phyloP scores from a whole-genome alignment of 495 filamentous ascomycete genomes.

The Aspergillus nanangensis region DNA sequence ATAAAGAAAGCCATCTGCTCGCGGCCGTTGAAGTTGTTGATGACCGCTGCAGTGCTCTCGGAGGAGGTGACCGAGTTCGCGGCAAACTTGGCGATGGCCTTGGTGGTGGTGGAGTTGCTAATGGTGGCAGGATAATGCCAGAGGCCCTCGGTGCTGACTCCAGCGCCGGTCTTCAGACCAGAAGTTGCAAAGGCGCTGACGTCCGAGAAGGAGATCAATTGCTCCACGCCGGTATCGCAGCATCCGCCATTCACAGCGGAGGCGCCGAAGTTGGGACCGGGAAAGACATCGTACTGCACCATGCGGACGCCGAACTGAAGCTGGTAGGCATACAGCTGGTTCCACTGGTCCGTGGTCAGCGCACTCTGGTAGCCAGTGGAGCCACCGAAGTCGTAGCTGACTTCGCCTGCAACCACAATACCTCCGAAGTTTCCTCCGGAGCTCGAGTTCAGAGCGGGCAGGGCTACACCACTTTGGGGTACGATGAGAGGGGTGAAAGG shows the following conservation, averaged over 20 bases:
- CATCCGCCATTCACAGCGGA: slow-evolving; percentile 35
- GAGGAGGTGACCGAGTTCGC: slow-evolving; percentile 19
- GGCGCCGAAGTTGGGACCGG: slow-evolving; percentile 46
- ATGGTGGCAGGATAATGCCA: slow-evolving; percentile 57
- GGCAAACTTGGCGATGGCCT: slow-evolving; percentile 49
- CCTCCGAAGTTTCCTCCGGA: slow-evolving; percentile 52
- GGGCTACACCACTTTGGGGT: slow-evolving; percentile 43
- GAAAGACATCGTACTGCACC: slow-evolving; percentile 57
- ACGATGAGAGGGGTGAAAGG: slow-evolving; percentile 52
- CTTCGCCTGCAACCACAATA: slow-evolving; percentile 52
- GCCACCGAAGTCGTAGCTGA: slow-evolving; percentile 50
- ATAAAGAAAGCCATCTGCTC: slow-evolving; percentile 63
- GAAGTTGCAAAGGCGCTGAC: slow-evolving; percentile 44
- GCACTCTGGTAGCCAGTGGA: slow-evolving; percentile 44
- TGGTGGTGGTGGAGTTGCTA: slow-evolving; percentile 47
- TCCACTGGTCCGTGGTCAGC: slow-evolving; percentile 53
- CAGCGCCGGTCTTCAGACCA: slow-evolving; percentile 43
- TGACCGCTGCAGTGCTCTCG: slow-evolving; percentile 50
- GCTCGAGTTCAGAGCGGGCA: slow-evolving; percentile 47
- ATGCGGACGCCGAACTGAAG: slow-evolving; percentile 53
- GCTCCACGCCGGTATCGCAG: slow-evolving; percentile 46
- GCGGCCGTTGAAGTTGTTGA: slow-evolving; percentile 54
- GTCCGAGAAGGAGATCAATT: slow-evolving; percentile 47
- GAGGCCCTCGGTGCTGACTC: slow-evolving; percentile 49
- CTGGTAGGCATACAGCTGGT: slow-evolving; percentile 53